Base-by-base conservation (phyloP, 345 rosid genomes). In the Lepidium africanum region DNA sequence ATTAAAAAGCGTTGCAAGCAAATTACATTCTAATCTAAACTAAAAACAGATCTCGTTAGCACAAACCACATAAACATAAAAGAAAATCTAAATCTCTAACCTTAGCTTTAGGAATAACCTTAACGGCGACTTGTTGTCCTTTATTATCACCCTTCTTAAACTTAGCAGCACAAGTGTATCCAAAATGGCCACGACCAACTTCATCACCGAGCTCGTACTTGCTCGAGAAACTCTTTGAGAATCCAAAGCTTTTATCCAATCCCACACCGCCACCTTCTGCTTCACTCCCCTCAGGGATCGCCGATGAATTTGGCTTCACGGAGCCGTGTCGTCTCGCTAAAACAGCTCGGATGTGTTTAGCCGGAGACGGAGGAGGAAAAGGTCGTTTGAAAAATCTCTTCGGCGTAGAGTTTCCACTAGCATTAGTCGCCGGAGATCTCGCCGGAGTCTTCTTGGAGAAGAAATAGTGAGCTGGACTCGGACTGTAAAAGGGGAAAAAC, bases 321-420 rank as follows among this genome's bases (percentile, higher is more conserved):
- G 85, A 84, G 36, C 88, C 86, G 27, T 87, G 86, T 13, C 97
- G 73, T 32, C 88, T 80, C 0, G 88, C 94, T 21, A 94, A 78
- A 36, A 92, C 83, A 1, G 99, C 86, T 67, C 82, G 76, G 40
- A 94, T 87, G 76, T 94, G 96, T 79, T 87, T 94, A 3, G 99
- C 96, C n/a, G 97, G 99, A 2, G 97, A 91, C 0, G 96, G 99
- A 35, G 99, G 97, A 2, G 96, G 96, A 63, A 93, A 88, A 4
- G 95, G 91, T 37, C 85, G 69, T 70, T 75, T 86, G 77, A 94
- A 94, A 70, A 89, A 76, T 67, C 96, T 59, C 45, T 65, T 83
- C 1, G 97, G 99, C 6, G 97, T 94, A 2, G 96, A 82, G 72
- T 81, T 84, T 7, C 65, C 83, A 62, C 88, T 86, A n/a, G 75